Evolutionary conservation across 345 rosid genomes (phyloP).

Genomic region (Corymbia maculata): DNA sequence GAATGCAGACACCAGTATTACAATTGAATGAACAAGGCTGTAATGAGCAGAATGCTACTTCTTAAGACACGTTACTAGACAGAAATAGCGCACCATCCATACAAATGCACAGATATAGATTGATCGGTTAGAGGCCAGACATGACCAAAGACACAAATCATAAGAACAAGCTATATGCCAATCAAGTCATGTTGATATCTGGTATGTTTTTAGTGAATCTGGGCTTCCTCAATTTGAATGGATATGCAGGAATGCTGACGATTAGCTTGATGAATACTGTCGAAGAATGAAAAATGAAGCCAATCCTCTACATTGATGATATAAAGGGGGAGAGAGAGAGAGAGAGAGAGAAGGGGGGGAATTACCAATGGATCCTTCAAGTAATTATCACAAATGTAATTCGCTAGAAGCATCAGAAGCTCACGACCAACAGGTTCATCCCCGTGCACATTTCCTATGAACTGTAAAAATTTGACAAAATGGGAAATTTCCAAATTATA

Average conservation of each 20-base stretch:
- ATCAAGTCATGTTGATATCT: background rate
- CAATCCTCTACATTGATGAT: background rate
- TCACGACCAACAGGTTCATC: constrained; percentile 98
- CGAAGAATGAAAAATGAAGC: background rate
- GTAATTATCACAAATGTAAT: constrained; percentile 92
- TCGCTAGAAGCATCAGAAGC: constrained; percentile 65
- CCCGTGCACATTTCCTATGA: constrained; percentile 91
- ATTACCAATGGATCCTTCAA: constrained; percentile 66
- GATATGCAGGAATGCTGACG: background rate
- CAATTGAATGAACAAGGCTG: background rate
- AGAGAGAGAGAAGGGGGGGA: background rate
- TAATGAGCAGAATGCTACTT: background rate
- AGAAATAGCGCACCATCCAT: background rate
- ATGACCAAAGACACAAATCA: background rate
- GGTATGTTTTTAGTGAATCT: background rate
- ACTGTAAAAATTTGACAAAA: constrained; percentile 27
- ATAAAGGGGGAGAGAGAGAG: background rate
- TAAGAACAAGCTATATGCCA: background rate
- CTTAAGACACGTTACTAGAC: background rate
- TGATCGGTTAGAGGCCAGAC: background rate
- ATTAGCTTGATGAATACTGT: background rate
- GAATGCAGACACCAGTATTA: constrained; percentile 7
- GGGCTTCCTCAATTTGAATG: background rate
- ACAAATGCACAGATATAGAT: background rate
- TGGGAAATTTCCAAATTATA: background rate